Percentiles rank a stretch among this genome's conserved stretches.
Conservation (phyloP, 345 rosid genomes). For the Eucalyptus pauciflora region DNA sequence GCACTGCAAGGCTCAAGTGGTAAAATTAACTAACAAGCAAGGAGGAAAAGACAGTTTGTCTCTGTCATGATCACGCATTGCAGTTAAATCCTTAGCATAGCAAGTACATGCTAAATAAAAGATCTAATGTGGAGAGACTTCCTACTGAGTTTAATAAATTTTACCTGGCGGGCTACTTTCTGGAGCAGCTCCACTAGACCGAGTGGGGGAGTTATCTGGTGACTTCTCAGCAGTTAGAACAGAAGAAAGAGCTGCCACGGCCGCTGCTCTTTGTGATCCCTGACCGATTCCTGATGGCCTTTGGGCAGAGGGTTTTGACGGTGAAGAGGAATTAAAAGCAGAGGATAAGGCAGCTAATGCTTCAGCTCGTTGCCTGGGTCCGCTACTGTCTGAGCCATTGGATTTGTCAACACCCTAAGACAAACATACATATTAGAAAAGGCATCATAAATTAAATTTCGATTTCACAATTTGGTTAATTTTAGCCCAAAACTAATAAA, state of each 20-base stretch:
- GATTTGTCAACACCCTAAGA: constrained; percentile 42
- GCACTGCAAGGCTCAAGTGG: neutral
- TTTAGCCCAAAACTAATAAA: neutral
- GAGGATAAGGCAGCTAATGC: constrained; percentile 82
- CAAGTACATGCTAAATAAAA: neutral
- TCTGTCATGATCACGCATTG: neutral
- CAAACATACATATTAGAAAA: neutral
- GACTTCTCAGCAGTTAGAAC: constrained; percentile 84
- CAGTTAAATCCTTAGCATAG: neutral
- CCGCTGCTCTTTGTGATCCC: constrained; percentile 93
- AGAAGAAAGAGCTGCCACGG: constrained; percentile 88
- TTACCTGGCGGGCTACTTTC: constrained; percentile 45
- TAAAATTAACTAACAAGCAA: neutral
- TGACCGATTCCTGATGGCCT: constrained; percentile 30
- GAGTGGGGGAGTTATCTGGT: constrained; percentile 56
- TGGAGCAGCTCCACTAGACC: constrained; percentile 20
- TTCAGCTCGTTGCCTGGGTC: constrained; percentile 73
- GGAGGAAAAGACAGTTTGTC: neutral
- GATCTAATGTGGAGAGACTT: neutral
- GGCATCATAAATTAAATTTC: neutral
- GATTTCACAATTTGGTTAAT: neutral
- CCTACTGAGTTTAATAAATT: neutral
- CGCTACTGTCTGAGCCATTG: constrained; percentile 57
- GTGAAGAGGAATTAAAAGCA: constrained; percentile 62
- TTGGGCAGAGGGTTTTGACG: constrained; percentile 29